Conservation (phyloP, 164 flowering plant species). For the Magnolia officinalis region DNA sequence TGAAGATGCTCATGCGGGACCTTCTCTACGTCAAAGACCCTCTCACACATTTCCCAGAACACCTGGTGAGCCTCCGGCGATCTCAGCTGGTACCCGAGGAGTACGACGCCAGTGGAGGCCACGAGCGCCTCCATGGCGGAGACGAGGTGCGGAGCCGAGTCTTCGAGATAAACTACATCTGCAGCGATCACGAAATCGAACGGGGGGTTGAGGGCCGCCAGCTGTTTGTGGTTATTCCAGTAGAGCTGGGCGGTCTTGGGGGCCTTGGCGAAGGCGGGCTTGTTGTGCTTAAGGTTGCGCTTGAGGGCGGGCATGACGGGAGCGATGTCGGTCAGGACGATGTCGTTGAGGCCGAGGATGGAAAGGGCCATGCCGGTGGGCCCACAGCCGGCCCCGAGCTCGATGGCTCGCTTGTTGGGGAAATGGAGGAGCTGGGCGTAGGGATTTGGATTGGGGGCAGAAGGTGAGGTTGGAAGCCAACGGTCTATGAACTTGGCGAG, state of each 20-base stretch:
- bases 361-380: conserved; percentile 80
- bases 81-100: conserved; percentile 83
- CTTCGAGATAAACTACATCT: conserved; percentile 89
- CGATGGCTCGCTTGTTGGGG: conserved; percentile 59
- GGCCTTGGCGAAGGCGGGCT: conserved; percentile 39
- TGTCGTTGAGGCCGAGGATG: conserved; percentile 65
- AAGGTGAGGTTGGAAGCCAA: conserved; percentile 37
- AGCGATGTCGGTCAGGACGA: conserved; percentile 74
- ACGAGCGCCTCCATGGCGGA: conserved; percentile 64
- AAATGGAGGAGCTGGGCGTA: conserved; percentile 69
- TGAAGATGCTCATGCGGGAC: conserved; percentile 79
- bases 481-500: conserved; percentile 94
- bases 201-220: conserved; percentile 48
- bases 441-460: conserved; percentile 35
- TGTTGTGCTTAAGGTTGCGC: conserved; percentile 81
- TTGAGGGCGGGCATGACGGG: conserved; percentile 90
- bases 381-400: conserved; percentile 89
- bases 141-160: conserved; percentile 48
- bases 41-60: conserved; percentile 75
- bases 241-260: conserved; percentile 52
- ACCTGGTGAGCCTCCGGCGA: conserved; percentile 70
- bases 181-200: conserved; percentile 82
- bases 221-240: conserved; percentile 69
- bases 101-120: conserved; percentile 53
- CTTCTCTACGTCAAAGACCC: conserved; percentile 54